A percentile compares a stretch with the other conserved stretches of the same genome.
Conservation (phyloP, 176 grass and related monocot species). For the Rhipidocladum racemiflorum region DNA sequence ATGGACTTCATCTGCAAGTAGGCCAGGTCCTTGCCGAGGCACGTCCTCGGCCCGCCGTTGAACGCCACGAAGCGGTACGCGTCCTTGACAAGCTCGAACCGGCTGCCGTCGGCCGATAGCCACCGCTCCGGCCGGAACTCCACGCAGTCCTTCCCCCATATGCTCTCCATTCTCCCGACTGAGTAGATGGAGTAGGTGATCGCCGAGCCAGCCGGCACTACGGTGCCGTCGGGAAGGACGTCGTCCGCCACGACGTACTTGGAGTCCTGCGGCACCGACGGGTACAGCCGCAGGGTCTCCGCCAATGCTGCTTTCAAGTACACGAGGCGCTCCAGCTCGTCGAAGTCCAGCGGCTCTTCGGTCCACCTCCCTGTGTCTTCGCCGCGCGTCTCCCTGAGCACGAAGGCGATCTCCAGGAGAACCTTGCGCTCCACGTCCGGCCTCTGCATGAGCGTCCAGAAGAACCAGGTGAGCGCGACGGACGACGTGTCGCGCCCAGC, state of each 20-base stretch:
- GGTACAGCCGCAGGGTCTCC: conserved; percentile 84
- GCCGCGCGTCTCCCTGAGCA: conserved; percentile 69
- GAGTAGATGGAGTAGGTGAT: conserved; percentile 99
- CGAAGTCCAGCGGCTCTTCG: conserved; percentile 66
- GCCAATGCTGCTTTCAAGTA: conserved; percentile 81
- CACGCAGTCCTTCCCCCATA: conserved; percentile 87
- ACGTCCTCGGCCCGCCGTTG: conserved; percentile 87
- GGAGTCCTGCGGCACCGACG: conserved; percentile 87
- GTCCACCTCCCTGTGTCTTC: conserved; percentile 56
- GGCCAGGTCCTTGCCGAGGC: conserved; percentile 93
- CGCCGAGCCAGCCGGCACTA: conserved; percentile 69
- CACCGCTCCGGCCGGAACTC: conserved; percentile 89
- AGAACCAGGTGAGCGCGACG: conserved; percentile 97
- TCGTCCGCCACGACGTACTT: conserved; percentile 92
- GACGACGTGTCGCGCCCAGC: conserved; percentile 94
- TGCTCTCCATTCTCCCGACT: conserved; percentile 75
- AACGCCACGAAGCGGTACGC: conserved; percentile 87
- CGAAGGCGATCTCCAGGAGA: conserved; percentile 60
- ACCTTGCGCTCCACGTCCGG: conserved; percentile 72
- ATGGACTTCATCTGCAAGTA: conserved; percentile 98
- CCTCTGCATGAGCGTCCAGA: conserved; percentile 70
- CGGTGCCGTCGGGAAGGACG: conserved; percentile 79
- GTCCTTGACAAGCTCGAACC: conserved; percentile 73
- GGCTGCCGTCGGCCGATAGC: conserved; percentile 62
- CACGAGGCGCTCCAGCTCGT: conserved; percentile 85